Conservation (phyloP, 177 flowering plant species). For the Vitis hybrid region DNA sequence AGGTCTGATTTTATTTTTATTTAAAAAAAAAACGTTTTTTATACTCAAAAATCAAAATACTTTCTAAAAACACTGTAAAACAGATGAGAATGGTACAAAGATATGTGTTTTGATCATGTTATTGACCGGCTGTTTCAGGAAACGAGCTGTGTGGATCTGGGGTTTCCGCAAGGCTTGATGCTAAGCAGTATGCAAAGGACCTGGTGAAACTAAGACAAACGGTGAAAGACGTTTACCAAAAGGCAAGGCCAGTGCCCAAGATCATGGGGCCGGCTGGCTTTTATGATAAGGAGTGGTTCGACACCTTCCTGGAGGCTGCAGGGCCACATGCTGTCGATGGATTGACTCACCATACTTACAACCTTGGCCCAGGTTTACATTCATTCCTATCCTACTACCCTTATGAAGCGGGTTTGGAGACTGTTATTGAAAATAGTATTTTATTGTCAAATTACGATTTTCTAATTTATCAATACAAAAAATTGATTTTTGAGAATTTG, state of each 20-base stretch:
- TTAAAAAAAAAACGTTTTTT: no score
- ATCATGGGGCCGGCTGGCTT: constrained; percentile 65
- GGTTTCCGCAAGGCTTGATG: constrained; percentile 43
- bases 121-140: constrained; percentile 11
- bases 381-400: background rate
- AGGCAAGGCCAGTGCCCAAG: constrained; percentile 27
- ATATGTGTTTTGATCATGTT: no score
- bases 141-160: constrained; percentile 63
- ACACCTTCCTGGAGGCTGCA: constrained; percentile 34
- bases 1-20: no score
- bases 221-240: constrained; percentile 32
- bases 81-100: no score
- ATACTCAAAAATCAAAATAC: no score
- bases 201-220: constrained; percentile 30
- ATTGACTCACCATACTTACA: constrained; percentile 65
- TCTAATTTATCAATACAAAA: background rate
- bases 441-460: no score
- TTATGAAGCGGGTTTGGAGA: no score
- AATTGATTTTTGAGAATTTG: background rate
- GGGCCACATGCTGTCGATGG: constrained; percentile 58
- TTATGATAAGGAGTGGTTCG: constrained; percentile 56
- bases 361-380: constrained; percentile 59
- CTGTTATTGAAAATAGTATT: no score
- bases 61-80: no score
- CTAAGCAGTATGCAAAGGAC: constrained; percentile 55